Conservation (phyloP, 768 basidiomycete species). For the Suillus subaureus region DNA sequence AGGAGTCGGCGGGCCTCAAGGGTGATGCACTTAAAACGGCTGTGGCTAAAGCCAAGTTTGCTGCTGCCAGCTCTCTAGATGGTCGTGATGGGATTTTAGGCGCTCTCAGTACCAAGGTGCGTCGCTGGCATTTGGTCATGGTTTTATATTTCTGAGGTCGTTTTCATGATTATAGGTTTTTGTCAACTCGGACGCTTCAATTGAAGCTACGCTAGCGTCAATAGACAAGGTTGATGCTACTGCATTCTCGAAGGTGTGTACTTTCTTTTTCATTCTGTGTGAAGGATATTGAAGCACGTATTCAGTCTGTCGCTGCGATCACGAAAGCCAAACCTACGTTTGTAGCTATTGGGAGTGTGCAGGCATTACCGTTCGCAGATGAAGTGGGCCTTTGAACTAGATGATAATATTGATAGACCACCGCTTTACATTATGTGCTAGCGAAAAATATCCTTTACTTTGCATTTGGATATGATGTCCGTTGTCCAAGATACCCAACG, state of each 20-base stretch:
- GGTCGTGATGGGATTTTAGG: constrained; percentile 65
- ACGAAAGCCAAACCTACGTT: constrained; percentile 81
- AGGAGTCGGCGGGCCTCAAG: constrained; percentile 50
- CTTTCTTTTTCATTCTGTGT: not conserved
- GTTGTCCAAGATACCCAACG: not conserved
- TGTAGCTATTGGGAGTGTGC: constrained; percentile 82
- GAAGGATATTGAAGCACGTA: constrained; percentile 1
- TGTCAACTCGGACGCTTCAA: constrained; percentile 51
- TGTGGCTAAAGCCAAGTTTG: constrained; percentile 86
- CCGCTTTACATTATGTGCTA: constrained; percentile 1
- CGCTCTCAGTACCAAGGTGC: constrained; percentile 66
- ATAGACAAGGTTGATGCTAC: constrained; percentile 70
- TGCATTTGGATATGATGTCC: not conserved
- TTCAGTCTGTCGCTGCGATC: constrained; percentile 65
- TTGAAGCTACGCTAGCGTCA: constrained; percentile 64
- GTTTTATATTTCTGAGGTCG: not conserved
- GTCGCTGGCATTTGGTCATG: constrained; percentile 17
- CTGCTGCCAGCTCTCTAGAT: constrained; percentile 71
- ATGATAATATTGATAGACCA: constrained; percentile 6
- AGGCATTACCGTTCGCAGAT: constrained; percentile 78
- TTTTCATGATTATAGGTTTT: constrained; percentile 51
- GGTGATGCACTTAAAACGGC: constrained; percentile 79
- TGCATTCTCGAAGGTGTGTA: constrained; percentile 69
- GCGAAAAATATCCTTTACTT: constrained; percentile 6
- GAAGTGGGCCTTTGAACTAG: constrained; percentile 71